Percentiles rank a stretch among this genome's conserved stretches.
Conservation (phyloP, 768 basidiomycete species). For the Tulasnella sp. region DNA sequence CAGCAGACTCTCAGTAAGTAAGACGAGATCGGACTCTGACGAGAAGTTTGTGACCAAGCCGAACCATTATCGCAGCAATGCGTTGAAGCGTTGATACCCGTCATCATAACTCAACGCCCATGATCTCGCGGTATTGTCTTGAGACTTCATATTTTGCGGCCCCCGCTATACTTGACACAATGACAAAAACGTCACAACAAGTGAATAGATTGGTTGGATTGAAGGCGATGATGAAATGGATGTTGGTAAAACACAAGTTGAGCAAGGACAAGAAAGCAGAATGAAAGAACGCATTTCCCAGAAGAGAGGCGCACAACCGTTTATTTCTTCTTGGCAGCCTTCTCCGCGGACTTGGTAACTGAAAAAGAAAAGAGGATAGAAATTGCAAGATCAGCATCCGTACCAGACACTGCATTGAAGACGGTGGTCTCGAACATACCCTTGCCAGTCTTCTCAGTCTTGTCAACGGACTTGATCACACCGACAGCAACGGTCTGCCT, state of each 20-base stretch:
- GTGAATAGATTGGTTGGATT: neutral
- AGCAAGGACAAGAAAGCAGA: neutral
- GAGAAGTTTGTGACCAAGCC: too few relatives aligned
- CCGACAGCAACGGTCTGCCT: slow-evolving; percentile 98
- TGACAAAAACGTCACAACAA: slow-evolving; percentile 1
- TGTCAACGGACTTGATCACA: slow-evolving; percentile 96
- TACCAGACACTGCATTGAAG: neutral
- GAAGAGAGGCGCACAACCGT: slow-evolving; percentile 4
- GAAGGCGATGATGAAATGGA: slow-evolving; percentile 3
- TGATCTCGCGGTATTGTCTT: neutral
- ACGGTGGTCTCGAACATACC: slow-evolving; percentile 33
- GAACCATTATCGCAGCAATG: too few relatives aligned
- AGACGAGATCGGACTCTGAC: too few relatives aligned
- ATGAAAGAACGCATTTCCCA: slow-evolving; percentile 6
- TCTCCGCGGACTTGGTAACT: slow-evolving; percentile 95
- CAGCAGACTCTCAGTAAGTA: too few relatives aligned
- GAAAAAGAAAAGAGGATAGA: slow-evolving; percentile 15
- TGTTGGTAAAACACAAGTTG: neutral
- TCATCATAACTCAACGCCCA: too few relatives aligned
- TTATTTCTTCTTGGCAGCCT: slow-evolving; percentile 42
- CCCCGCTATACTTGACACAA: neutral
- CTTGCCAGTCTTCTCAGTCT: slow-evolving; percentile 82
- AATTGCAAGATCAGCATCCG: neutral
- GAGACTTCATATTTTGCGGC: slow-evolving; percentile 11
- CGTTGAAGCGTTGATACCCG: too few relatives aligned